phyloP scores from a whole-genome alignment of 129 eudicot genomes.

The Arctium minus region DNA sequence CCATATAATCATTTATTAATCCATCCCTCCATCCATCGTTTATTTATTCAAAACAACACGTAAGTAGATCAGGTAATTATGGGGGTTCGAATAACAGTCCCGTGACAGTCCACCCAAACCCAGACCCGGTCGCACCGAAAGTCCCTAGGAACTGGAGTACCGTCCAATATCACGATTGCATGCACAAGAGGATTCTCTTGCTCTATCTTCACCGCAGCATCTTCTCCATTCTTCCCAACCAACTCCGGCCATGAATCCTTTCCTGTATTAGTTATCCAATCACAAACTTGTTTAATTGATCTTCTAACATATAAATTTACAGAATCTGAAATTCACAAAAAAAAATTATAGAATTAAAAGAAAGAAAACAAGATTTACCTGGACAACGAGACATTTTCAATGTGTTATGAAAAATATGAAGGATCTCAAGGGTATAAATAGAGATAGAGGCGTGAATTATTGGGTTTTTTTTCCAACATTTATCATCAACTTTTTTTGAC shows the following conservation, averaged over 20 bases:
- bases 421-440: neutral
- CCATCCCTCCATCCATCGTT: too few relatives aligned
- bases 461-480: too few relatives aligned
- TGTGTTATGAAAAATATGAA: too few relatives aligned
- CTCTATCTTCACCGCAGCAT: conserved; percentile 38
- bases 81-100: conserved; percentile 38
- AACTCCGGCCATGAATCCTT: conserved; percentile 58
- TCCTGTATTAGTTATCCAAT: conserved; percentile 19
- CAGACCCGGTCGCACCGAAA: conserved; percentile 50
- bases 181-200: conserved; percentile 36
- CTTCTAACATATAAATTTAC: neutral
- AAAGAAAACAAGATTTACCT: too few relatives aligned
- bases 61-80: conserved; percentile 14
- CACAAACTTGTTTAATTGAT: neutral
- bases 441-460: neutral
- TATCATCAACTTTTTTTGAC: too few relatives aligned
- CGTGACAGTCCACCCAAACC: conserved; percentile 45
- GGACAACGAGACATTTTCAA: too few relatives aligned
- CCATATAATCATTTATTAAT: too few relatives aligned
- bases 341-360: neutral
- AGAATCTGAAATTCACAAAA: neutral
- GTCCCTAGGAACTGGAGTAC: conserved; percentile 31
- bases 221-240: conserved; percentile 33
- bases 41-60: too few relatives aligned
- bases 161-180: conserved; percentile 44